A percentile compares a stretch with the other conserved stretches of the same genome.
phyloP scores from a whole-genome alignment of 768 basidiomycete genomes.

The Boletus patriciae region DNA sequence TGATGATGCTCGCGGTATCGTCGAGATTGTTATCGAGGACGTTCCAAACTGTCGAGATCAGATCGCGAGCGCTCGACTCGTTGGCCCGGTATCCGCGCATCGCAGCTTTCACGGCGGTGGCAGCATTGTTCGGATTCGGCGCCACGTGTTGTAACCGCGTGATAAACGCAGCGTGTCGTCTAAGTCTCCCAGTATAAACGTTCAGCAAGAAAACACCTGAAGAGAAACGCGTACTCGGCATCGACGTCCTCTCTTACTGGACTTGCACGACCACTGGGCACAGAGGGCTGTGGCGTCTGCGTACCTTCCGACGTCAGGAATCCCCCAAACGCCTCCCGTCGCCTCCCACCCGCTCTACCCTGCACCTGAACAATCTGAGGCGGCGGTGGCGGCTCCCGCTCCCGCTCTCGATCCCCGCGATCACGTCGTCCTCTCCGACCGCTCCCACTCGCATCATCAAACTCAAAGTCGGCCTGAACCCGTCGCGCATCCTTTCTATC shows the following conservation, averaged over 20 bases:
- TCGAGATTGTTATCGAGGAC: slow-evolving; percentile 68
- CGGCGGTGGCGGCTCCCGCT: slow-evolving; percentile 36
- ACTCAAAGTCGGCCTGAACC: slow-evolving; percentile 65
- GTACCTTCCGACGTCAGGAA: slow-evolving; percentile 47
- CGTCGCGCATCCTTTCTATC: slow-evolving; percentile 69
- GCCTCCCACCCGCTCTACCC: slow-evolving; percentile 38
- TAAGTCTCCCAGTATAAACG: slow-evolving; percentile 28
- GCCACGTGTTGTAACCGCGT: slow-evolving; percentile 60
- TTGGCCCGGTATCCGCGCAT: slow-evolving; percentile 74
- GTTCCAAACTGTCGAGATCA: slow-evolving; percentile 88
- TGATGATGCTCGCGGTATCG: slow-evolving; percentile 70
- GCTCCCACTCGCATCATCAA: slow-evolving; percentile 54
- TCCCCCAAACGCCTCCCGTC: slow-evolving; percentile 64
- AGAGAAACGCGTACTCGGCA: slow-evolving; percentile 48
- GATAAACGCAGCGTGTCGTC: slow-evolving; percentile 67
- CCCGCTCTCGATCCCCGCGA: slow-evolving; percentile 51
- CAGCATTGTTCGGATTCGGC: slow-evolving; percentile 55
- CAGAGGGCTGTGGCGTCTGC: slow-evolving; percentile 13
- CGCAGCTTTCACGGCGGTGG: slow-evolving; percentile 67
- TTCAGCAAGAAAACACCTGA: not conserved
- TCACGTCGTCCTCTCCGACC: slow-evolving; percentile 47
- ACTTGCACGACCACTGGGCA: slow-evolving; percentile 30
- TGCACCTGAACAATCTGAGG: slow-evolving; percentile 23
- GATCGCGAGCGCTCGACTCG: slow-evolving; percentile 79
- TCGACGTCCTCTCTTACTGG: slow-evolving; percentile 48